phyloP scores from a whole-genome alignment of 805 yeast genomes.

The Blastobotrys robertii region DNA sequence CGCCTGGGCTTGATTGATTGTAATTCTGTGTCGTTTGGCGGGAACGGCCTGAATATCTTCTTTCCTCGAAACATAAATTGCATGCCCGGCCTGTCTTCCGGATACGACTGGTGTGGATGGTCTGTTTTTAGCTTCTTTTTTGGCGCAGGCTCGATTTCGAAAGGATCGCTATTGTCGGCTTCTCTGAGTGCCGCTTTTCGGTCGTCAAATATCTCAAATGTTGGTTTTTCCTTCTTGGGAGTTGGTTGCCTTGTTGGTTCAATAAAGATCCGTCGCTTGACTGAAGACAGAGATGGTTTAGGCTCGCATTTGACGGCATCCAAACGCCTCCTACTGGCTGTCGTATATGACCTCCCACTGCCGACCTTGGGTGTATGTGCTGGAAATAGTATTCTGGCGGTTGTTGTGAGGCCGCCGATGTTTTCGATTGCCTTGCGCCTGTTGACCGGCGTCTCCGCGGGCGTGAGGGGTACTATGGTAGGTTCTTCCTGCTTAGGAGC shows the following conservation, averaged over 20 bases:
- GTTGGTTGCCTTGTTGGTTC: background rate
- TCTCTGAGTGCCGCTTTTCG: slow-evolving; percentile 10
- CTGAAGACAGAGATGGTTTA: background rate
- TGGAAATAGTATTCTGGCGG: slow-evolving; percentile 18
- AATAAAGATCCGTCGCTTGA: background rate
- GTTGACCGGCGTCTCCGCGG: slow-evolving; percentile 18
- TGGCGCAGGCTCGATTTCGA: background rate
- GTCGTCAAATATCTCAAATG: slow-evolving; percentile 11
- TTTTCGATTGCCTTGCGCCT: slow-evolving; percentile 10
- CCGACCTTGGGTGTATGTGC: slow-evolving; percentile 14
- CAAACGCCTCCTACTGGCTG: background rate
- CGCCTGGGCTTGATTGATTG: slow-evolving; percentile 13
- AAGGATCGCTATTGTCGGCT: slow-evolving; percentile 6
- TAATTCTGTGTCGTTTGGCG: slow-evolving; percentile 13
- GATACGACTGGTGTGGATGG: slow-evolving; percentile 14
- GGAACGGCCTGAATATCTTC: slow-evolving; percentile 28
- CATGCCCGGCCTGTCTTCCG: slow-evolving; percentile 23
- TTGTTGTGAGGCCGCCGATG: slow-evolving; percentile 6
- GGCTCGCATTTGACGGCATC: background rate
- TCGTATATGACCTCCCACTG: slow-evolving; percentile 17
- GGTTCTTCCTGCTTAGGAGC: background rate
- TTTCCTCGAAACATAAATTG: slow-evolving; percentile 32
- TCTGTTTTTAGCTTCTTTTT: background rate
- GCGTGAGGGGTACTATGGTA: slow-evolving; percentile 14
- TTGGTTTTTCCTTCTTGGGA: background rate